These are phyloP conservation scores for Aspergillus felis DNA, from an alignment of 2,329 filamentous ascomycete genomes.

Conservation along the genomic window DNA sequence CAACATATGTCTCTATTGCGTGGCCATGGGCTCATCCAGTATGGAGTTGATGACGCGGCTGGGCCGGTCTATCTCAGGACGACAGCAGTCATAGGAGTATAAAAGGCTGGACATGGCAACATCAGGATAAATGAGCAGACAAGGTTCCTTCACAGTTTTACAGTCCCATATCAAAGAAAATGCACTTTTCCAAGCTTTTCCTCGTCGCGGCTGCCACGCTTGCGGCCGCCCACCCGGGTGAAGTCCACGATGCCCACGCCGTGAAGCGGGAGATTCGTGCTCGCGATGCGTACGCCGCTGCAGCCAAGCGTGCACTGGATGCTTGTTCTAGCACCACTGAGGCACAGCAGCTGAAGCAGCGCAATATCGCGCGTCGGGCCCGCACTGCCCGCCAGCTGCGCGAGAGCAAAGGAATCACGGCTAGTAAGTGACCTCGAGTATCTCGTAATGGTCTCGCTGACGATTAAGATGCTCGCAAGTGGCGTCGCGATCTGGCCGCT, in stretches of 20 bases:
- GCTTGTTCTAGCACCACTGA: slow-evolving; percentile 20
- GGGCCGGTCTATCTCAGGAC: neutral
- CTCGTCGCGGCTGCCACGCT: slow-evolving; percentile 28
- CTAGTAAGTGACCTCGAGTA: slow-evolving; percentile 11
- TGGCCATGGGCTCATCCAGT: neutral
- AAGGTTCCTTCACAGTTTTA: neutral
- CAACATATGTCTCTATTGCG: neutral
- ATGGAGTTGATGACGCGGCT: slow-evolving; percentile 5
- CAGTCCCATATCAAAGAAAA: neutral
- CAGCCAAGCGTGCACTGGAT: slow-evolving; percentile 21
- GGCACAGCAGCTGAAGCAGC: slow-evolving; percentile 23
- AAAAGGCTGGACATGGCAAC: neutral
- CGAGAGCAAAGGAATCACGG: slow-evolving; percentile 22
- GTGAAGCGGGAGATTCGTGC: slow-evolving; percentile 27
- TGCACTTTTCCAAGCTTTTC: slow-evolving; percentile 29
- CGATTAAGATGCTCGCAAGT: slow-evolving; percentile 20
- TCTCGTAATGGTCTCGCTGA: neutral
- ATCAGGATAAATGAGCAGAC: no score
- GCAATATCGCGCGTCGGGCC: slow-evolving; percentile 26
- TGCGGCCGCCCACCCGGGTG: slow-evolving; percentile 28
- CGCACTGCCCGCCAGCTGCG: slow-evolving; percentile 24
- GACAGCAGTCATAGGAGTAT: neutral
- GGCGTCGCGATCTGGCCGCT: slow-evolving; percentile 34
- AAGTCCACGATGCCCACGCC: slow-evolving; percentile 25
- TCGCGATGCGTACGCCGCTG: slow-evolving; percentile 23